Evolutionary conservation across 2,329 filamentous ascomycete genomes (phyloP).

Genomic region (Graphilbum fragrans): DNA sequence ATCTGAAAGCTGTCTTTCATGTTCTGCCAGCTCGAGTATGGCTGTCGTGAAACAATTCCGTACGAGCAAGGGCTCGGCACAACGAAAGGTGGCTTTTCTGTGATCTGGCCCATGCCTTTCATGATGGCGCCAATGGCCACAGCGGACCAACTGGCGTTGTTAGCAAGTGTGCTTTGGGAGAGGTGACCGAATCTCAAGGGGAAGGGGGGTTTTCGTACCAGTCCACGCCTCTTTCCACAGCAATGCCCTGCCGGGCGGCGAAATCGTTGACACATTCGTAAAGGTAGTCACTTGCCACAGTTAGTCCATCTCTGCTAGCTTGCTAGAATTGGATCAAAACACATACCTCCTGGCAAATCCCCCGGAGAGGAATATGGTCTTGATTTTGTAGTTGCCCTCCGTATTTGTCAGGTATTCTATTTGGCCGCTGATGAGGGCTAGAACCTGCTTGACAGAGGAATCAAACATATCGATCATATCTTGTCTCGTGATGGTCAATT

Average conservation of each 20-base stretch:
- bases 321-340: neutral
- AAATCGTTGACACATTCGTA: constrained; percentile 10
- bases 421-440: constrained; percentile 11
- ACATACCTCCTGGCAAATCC: constrained; percentile 12
- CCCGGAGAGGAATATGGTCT: constrained; percentile 15
- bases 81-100: constrained; percentile 10
- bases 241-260: constrained; percentile 8
- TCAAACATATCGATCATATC: constrained; percentile 13
- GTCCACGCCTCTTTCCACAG: constrained; percentile 12
- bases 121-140: constrained; percentile 15
- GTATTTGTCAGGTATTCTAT: constrained; percentile 9
- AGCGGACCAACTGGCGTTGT: constrained; percentile 11
- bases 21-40: constrained; percentile 10
- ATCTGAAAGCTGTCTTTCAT: constrained; percentile 5
- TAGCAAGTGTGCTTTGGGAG: too few species aligned
- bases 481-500: constrained; percentile 5
- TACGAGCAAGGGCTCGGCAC: constrained; percentile 10
- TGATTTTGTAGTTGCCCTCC: constrained; percentile 8
- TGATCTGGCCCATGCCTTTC: constrained; percentile 15
- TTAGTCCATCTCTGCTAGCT: neutral
- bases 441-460: constrained; percentile 12
- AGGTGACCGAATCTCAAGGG: too few species aligned
- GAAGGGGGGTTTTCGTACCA: constrained; percentile 5
- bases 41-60: constrained; percentile 12
- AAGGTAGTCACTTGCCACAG: constrained; percentile 10